These are phyloP conservation scores for Agaricus sinodeliciosus DNA, from an alignment of 768 basidiomycete species.

Conservation along the genomic window DNA sequence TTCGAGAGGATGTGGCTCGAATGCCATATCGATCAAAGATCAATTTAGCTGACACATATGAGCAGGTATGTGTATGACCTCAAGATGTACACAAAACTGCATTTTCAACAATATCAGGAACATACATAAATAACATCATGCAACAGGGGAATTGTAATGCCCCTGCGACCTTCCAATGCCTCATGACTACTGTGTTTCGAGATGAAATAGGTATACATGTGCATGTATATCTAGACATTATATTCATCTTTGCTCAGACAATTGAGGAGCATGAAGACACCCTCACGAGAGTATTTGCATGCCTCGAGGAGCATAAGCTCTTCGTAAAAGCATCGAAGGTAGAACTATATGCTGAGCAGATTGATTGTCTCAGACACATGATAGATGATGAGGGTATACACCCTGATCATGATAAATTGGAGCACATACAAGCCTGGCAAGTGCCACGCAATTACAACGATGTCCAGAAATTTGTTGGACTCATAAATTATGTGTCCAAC, in stretches of 20 bases:
- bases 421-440: slow-evolving; percentile 24
- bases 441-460: slow-evolving; percentile 26
- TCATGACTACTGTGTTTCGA: slow-evolving; percentile 28
- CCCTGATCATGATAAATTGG: slow-evolving; percentile 29
- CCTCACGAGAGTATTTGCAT: slow-evolving; percentile 20
- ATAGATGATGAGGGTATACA: slow-evolving; percentile 33
- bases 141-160: slow-evolving; percentile 25
- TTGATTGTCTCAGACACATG: slow-evolving; percentile 33
- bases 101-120: slow-evolving; percentile 24
- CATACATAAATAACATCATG: slow-evolving; percentile 22
- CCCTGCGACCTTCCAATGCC: slow-evolving; percentile 21
- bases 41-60: slow-evolving; percentile 32
- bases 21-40: slow-evolving; percentile 23
- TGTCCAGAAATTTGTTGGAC: slow-evolving; percentile 32
- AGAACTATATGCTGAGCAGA: slow-evolving; percentile 20
- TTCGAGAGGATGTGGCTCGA: slow-evolving; percentile 22
- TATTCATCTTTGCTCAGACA: slow-evolving; percentile 26
- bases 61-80: slow-evolving; percentile 26
- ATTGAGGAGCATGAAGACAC: slow-evolving; percentile 26
- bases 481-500: slow-evolving; percentile 30
- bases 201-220: slow-evolving; percentile 25
- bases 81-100: slow-evolving; percentile 18
- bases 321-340: slow-evolving; percentile 24
- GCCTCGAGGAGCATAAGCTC: slow-evolving; percentile 18
- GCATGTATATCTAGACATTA: slow-evolving; percentile 17